phyloP scores from a whole-genome alignment of 768 basidiomycete species.

The Macrolepiota dolichaula region DNA sequence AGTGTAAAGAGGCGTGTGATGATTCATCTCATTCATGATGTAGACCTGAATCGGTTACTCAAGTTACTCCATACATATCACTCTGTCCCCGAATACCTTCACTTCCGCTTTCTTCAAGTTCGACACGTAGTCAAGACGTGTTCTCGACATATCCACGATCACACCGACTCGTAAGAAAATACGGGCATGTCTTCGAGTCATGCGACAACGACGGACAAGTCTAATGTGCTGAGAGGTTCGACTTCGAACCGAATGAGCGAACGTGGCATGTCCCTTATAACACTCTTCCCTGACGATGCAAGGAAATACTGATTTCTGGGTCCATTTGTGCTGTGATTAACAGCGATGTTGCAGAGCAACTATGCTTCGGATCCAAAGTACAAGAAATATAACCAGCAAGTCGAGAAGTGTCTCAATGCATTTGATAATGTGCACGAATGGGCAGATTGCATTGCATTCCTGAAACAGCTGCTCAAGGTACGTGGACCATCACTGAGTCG shows the following conservation, averaged over 20 bases:
- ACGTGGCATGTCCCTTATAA: constrained; percentile 38
- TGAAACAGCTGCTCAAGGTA: constrained; percentile 92
- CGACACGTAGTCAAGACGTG: constrained; percentile 4
- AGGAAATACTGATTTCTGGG: constrained; percentile 1
- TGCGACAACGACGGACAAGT: background rate
- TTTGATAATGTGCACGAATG: constrained; percentile 98
- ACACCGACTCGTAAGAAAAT: background rate
- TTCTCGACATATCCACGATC: background rate
- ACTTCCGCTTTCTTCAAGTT: background rate
- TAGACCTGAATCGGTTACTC: background rate
- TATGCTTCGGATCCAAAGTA: constrained; percentile 86
- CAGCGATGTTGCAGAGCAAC: constrained; percentile 49
- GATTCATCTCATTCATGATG: background rate
- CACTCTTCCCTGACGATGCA: background rate
- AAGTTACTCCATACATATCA: background rate
- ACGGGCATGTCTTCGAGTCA: constrained; percentile 3
- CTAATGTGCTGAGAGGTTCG: background rate
- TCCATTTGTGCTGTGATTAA: background rate
- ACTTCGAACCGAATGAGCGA: constrained; percentile 40
- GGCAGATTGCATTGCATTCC: constrained; percentile 98
- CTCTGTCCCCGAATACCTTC: background rate
- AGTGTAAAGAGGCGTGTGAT: background rate
- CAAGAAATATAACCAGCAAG: constrained; percentile 89
- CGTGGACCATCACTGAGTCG: constrained; percentile 8
- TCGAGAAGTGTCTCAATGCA: constrained; percentile 88